Conservation (phyloP, 2,329 filamentous ascomycete genomes). For the Apiospora rasikravindrae region DNA sequence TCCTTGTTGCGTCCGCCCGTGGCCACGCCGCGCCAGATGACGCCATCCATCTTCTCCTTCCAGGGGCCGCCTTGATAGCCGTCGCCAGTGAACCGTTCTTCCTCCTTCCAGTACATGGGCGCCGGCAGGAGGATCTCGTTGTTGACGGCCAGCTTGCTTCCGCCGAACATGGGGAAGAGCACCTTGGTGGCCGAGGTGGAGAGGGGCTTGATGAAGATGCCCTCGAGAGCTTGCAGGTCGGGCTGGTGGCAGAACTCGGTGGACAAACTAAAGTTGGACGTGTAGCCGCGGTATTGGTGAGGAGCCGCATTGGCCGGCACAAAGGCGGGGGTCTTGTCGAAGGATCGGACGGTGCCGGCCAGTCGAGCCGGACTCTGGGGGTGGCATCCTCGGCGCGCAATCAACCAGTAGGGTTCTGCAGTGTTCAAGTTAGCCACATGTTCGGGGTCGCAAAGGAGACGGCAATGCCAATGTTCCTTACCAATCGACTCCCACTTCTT, state of each 20-base stretch:
- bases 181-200: conserved; percentile 60
- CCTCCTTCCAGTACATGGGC: conserved; percentile 70
- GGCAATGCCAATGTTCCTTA: conserved; percentile 36
- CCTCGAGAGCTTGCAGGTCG: conserved; percentile 65
- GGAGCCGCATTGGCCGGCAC: conserved; percentile 50
- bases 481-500: conserved; percentile 59
- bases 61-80: conserved; percentile 59
- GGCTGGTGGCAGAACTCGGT: conserved; percentile 70
- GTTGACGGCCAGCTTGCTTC: conserved; percentile 71
- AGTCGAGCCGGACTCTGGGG: conserved; percentile 66
- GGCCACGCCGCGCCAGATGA: conserved; percentile 71
- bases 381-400: conserved; percentile 64
- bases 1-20: conserved; percentile 65
- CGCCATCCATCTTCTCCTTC: conserved; percentile 58
- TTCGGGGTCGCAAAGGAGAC: background rate
- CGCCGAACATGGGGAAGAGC: conserved; percentile 70
- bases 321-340: conserved; percentile 51
- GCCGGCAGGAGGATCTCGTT: conserved; percentile 74
- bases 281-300: conserved; percentile 61
- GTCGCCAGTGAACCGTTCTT: conserved; percentile 65
- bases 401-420: conserved; percentile 60
- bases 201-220: conserved; percentile 67
- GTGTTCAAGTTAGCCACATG: conserved; percentile 20
- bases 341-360: conserved; percentile 48
- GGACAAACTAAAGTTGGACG: conserved; percentile 66